Conservation (phyloP, 169 alveolate genomes). For the Besnoitia besnoiti region DNA sequence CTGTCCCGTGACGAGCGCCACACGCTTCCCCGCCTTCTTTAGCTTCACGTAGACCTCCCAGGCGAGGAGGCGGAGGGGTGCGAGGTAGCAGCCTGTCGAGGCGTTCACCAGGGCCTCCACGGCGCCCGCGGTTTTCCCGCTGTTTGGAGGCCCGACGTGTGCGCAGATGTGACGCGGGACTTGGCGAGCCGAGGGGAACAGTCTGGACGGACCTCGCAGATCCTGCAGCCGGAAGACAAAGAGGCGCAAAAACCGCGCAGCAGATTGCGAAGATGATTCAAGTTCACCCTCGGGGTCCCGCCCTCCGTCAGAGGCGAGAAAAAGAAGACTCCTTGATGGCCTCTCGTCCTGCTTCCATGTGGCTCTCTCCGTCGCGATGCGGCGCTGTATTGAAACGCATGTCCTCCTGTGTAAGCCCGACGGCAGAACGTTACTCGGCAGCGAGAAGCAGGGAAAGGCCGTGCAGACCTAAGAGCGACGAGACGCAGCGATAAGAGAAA, state of each 20-base stretch:
- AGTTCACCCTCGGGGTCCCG: not conserved
- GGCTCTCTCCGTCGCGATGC: not conserved
- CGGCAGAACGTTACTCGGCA: no score
- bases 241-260: not conserved
- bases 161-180: constrained; percentile 78
- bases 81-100: constrained; percentile 88
- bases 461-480: not conserved
- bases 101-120: constrained; percentile 80
- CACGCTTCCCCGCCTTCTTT: constrained; percentile 73
- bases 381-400: not conserved
- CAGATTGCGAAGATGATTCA: not conserved
- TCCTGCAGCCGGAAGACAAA: constrained; percentile 33
- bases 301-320: not conserved
- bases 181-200: constrained; percentile 64
- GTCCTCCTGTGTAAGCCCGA: not conserved
- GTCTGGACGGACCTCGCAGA: constrained; percentile 41
- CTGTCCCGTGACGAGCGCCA: constrained; percentile 91
- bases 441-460: not conserved
- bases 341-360: not conserved
- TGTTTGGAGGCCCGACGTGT: constrained; percentile 94
- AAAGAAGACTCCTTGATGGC: not conserved
- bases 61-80: constrained; percentile 93
- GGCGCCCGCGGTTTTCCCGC: constrained; percentile 92
- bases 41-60: constrained; percentile 88
- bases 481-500: not conserved